Conservation (phyloP, 2,329 filamentous ascomycete species). For the Escovopsis sp. region DNA sequence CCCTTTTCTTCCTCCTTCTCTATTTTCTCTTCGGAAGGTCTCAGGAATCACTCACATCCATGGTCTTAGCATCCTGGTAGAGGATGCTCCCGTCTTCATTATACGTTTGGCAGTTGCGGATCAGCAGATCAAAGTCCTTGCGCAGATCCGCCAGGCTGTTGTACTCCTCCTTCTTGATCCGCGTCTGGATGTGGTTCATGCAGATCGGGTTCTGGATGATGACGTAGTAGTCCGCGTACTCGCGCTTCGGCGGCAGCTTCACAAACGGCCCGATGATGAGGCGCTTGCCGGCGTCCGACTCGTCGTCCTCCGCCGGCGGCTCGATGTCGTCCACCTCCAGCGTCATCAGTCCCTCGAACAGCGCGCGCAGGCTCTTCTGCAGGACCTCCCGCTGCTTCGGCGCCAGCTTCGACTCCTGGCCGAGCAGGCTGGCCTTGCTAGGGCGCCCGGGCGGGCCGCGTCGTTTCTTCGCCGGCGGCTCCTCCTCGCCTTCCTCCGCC, state of each 20-base stretch:
- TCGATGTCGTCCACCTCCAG: slow-evolving; percentile 64
- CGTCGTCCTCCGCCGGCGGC: slow-evolving; percentile 39
- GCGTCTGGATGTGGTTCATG: slow-evolving; percentile 87
- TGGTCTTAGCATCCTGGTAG: slow-evolving; percentile 81
- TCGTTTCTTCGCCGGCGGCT: slow-evolving; percentile 65
- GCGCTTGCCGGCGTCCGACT: slow-evolving; percentile 47
- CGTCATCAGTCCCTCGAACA: slow-evolving; percentile 69
- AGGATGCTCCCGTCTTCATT: slow-evolving; percentile 92
- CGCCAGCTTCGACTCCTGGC: slow-evolving; percentile 34
- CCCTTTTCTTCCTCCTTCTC: neutral
- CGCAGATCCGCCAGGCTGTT: slow-evolving; percentile 64
- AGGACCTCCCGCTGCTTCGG: slow-evolving; percentile 59
- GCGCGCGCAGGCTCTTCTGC: slow-evolving; percentile 59
- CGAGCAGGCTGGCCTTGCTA: slow-evolving; percentile 35
- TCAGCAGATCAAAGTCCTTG: slow-evolving; percentile 69
- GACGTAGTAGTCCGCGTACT: slow-evolving; percentile 90
- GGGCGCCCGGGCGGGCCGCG: slow-evolving; percentile 54
- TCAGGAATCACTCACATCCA: slow-evolving; percentile 57
- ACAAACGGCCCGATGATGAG: slow-evolving; percentile 89
- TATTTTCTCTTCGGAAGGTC: too few relatives aligned
- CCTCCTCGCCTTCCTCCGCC: slow-evolving; percentile 61
- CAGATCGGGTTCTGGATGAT: slow-evolving; percentile 87
- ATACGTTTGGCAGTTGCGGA: slow-evolving; percentile 84
- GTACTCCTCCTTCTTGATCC: slow-evolving; percentile 95
- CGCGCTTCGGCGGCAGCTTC: slow-evolving; percentile 72